A percentile compares a stretch with the other conserved stretches of the same genome.
Conservation (phyloP, 768 basidiomycete genomes). For the Leccinum boreale region DNA sequence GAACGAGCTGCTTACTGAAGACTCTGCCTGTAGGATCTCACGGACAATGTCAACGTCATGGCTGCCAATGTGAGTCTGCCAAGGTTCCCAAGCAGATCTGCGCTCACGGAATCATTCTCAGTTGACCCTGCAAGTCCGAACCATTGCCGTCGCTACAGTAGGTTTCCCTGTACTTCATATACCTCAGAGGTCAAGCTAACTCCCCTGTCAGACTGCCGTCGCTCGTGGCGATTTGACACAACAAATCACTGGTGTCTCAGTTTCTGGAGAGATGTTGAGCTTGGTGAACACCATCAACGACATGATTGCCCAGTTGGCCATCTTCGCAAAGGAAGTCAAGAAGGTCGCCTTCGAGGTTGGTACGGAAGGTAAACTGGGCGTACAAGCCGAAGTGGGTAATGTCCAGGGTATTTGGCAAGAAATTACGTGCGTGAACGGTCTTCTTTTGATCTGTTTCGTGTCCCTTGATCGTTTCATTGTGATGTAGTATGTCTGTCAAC, state of each 20-base stretch:
- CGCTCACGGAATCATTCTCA: constrained; percentile 28
- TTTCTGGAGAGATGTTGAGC: constrained; percentile 94
- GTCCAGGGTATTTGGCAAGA: constrained; percentile 99
- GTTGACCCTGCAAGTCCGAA: constrained; percentile 91
- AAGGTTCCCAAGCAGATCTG: neutral
- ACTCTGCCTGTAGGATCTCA: constrained; percentile 57
- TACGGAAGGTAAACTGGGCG: constrained; percentile 97
- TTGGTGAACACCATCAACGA: constrained; percentile 97
- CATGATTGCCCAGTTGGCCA: constrained; percentile 67
- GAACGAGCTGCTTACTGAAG: neutral
- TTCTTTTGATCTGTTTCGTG: neutral
- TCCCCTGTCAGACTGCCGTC: constrained; percentile 67
- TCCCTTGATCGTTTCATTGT: neutral
- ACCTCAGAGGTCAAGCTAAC: neutral
- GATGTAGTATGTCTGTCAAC: constrained; percentile 83
- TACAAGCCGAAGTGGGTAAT: constrained; percentile 94
- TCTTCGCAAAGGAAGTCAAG: constrained; percentile 80
- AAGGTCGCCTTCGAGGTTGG: constrained; percentile 97
- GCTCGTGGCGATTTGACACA: constrained; percentile 90
- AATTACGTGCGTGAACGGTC: constrained; percentile 71
- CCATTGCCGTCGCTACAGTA: constrained; percentile 89
- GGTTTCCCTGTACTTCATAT: constrained; percentile 23
- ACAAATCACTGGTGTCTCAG: constrained; percentile 90
- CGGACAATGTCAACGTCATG: constrained; percentile 96
- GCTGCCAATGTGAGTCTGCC: constrained; percentile 70